Evolutionary conservation across 2,329 filamentous ascomycete species (phyloP).

Genomic region (Zymoseptoria ardabiliae): DNA sequence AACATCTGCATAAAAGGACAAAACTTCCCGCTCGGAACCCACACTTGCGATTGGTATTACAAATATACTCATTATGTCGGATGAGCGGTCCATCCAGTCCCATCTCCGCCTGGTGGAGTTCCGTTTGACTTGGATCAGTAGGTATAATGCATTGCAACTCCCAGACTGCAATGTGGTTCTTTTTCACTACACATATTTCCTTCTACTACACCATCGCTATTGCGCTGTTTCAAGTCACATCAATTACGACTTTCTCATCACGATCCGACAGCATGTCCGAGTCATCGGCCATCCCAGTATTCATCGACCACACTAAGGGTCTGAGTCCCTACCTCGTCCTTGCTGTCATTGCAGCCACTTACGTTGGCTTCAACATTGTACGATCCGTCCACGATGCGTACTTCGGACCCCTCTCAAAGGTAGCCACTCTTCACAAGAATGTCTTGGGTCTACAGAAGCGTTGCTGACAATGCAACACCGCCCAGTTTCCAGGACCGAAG

Average conservation of each 20-base stretch:
- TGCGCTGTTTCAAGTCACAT: not conserved
- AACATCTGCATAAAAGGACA: not conserved
- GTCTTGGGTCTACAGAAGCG: not conserved
- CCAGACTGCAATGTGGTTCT: too few species aligned
- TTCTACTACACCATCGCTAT: not conserved
- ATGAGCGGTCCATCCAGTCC: not conserved
- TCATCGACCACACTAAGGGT: not conserved
- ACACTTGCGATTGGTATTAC: not conserved
- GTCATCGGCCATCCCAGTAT: too few species aligned
- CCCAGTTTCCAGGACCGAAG: constrained; percentile 38
- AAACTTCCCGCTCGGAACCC: too few species aligned
- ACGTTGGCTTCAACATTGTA: not conserved
- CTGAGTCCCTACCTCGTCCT: not conserved
- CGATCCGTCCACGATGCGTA: constrained; percentile 32
- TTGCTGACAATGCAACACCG: not conserved
- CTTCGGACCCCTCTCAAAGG: constrained; percentile 34
- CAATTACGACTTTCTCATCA: not conserved
- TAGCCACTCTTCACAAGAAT: not conserved
- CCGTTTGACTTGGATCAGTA: not conserved
- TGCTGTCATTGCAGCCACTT: not conserved
- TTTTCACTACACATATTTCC: not conserved
- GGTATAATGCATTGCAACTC: not conserved
- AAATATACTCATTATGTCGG: not conserved
- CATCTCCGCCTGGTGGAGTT: not conserved
- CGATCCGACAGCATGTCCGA: not conserved